phyloP scores from a whole-genome alignment of 805 yeast genomes.

The Cyberlindnera amylophila region DNA sequence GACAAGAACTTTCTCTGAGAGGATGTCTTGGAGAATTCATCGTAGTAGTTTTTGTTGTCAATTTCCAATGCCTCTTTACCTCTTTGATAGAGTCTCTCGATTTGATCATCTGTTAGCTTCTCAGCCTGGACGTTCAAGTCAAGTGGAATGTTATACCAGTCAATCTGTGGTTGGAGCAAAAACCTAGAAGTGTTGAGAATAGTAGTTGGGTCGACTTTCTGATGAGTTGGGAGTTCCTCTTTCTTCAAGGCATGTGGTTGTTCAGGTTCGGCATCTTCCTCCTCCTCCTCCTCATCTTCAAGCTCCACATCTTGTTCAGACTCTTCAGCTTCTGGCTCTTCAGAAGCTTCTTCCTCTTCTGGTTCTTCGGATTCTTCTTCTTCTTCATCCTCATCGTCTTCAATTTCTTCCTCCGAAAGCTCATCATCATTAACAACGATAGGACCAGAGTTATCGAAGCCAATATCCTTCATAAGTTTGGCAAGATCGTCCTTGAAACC shows the following conservation, averaged over 20 bases:
- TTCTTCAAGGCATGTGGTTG: conserved; percentile 12
- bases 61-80: conserved; percentile 63
- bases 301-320: conserved; percentile 21
- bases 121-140: conserved; percentile 26
- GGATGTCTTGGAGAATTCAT: conserved; percentile 68
- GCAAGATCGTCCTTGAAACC: conserved; percentile 51
- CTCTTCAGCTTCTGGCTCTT: conserved; percentile 26
- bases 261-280: conserved; percentile 17
- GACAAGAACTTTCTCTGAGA: conserved; percentile 86
- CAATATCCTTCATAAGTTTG: conserved; percentile 63
- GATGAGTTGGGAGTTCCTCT: conserved; percentile 25
- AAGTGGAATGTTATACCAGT: conserved; percentile 70
- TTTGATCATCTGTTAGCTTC: conserved; percentile 44
- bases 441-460: conserved; percentile 44
- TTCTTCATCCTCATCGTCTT: conserved; percentile 34
- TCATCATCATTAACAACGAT: conserved; percentile 35
- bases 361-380: conserved; percentile 31
- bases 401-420: conserved; percentile 38
- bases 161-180: conserved; percentile 55
- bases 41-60: conserved; percentile 69
- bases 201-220: conserved; percentile 31
- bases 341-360: conserved; percentile 27
- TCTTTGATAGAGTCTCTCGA: conserved; percentile 57
- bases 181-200: conserved; percentile 55
- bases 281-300: conserved; percentile 22